phyloP scores from a whole-genome alignment of 148 eudicot species.

The Polygonum aviculare region DNA sequence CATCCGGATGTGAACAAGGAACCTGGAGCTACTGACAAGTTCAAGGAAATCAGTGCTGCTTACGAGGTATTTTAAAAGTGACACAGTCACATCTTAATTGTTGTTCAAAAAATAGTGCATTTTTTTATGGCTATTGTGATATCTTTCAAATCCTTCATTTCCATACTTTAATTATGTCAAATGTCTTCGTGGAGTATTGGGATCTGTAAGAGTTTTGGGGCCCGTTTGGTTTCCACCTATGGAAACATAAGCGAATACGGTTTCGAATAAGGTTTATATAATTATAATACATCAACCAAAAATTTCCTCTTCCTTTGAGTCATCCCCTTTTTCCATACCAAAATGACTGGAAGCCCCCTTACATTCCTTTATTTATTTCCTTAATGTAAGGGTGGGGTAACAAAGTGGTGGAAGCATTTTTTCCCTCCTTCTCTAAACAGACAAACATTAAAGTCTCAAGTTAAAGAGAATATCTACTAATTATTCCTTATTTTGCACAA shows the following conservation, averaged over 20 bases:
- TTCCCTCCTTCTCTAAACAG: no score
- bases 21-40: constrained; percentile 98
- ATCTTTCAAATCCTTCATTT: not conserved
- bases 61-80: constrained; percentile 65
- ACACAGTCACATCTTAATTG: not conserved
- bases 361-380: no score
- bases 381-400: no score
- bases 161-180: not conserved
- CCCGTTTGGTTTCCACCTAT: no score
- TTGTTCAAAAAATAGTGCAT: not conserved
- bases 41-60: constrained; percentile 95
- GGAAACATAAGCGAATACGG: no score
- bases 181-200: not conserved
- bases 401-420: no score
- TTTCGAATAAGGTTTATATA: no score
- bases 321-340: no score
- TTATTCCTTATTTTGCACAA: not conserved
- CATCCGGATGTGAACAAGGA: constrained; percentile 98
- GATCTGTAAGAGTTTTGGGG: not conserved
- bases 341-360: no score
- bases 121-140: not conserved
- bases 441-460: not conserved
- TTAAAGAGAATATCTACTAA: not conserved
- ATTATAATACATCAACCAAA: no score
- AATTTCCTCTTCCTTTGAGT: no score